phyloP scores from a whole-genome alignment of 1,139 yeast species.

The Hansenula sp. region DNA sequence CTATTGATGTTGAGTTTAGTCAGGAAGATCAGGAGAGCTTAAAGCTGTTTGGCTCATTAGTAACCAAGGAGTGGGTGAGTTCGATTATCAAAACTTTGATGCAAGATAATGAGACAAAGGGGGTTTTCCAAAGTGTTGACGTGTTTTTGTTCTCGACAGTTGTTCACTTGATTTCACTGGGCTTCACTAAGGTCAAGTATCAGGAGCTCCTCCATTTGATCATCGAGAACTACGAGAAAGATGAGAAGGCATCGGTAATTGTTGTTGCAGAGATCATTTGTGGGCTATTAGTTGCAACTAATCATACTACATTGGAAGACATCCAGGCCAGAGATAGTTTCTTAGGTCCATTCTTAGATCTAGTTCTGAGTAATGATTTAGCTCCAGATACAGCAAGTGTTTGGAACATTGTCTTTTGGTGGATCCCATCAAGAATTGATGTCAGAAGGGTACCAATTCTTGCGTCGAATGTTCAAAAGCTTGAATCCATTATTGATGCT shows the following conservation, averaged over 20 bases:
- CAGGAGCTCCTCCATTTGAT: constrained; percentile 50
- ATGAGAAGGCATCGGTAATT: constrained; percentile 63
- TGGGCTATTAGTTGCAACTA: constrained; percentile 52
- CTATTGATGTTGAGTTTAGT: constrained; percentile 17
- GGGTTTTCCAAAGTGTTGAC: constrained; percentile 60
- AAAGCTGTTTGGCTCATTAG: constrained; percentile 37
- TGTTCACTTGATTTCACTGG: constrained; percentile 42
- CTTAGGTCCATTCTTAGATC: constrained; percentile 38
- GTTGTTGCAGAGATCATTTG: constrained; percentile 58
- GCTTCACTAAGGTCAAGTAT: constrained; percentile 29
- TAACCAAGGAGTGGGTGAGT: constrained; percentile 58
- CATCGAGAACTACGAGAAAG: constrained; percentile 48
- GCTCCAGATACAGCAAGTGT: constrained; percentile 73
- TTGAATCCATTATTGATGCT: constrained; percentile 45
- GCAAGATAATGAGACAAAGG: constrained; percentile 60
- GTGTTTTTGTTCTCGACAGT: constrained; percentile 49
- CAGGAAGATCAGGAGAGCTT: constrained; percentile 42
- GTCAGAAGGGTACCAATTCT: constrained; percentile 61
- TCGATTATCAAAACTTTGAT: constrained; percentile 52
- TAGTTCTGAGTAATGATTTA: constrained; percentile 54
- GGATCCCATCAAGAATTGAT: constrained; percentile 67
- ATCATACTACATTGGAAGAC: constrained; percentile 29
- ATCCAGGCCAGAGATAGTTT: constrained; percentile 42
- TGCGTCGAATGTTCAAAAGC: constrained; percentile 34
- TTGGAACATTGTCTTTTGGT: constrained; percentile 79